phyloP scores from a whole-genome alignment of 2,329 filamentous ascomycete species.

The Chaetomium sp. region DNA sequence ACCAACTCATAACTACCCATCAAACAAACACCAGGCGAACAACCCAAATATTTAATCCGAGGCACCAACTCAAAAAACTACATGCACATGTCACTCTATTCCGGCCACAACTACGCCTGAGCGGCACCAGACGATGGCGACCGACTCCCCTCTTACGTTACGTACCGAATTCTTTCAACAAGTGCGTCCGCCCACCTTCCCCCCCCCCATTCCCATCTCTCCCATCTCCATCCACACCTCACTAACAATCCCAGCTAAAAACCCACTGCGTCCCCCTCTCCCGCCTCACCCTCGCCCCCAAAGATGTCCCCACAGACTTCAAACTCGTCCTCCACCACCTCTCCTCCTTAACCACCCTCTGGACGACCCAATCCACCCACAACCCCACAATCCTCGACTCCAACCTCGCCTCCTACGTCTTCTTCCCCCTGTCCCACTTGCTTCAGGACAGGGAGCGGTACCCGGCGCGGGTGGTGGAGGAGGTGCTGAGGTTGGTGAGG shows the following conservation, averaged over 20 bases:
- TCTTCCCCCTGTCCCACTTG: slow-evolving; percentile 85
- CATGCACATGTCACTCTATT: too few relatives aligned
- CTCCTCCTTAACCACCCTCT: slow-evolving; percentile 15
- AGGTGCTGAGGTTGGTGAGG: slow-evolving; percentile 67
- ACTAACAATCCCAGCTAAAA: slow-evolving; percentile 18
- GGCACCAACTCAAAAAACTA: too few relatives aligned
- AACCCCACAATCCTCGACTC: slow-evolving; percentile 57
- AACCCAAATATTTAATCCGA: too few relatives aligned
- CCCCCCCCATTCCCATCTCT: not conserved
- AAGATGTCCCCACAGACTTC: slow-evolving; percentile 17
- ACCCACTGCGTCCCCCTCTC: slow-evolving; percentile 25
- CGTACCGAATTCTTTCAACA: slow-evolving; percentile 35
- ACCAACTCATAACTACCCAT: too few relatives aligned
- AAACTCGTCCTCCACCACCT: slow-evolving; percentile 19
- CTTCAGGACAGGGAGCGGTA: slow-evolving; percentile 69
- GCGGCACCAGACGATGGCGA: slow-evolving; percentile 18
- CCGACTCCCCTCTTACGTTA: slow-evolving; percentile 10
- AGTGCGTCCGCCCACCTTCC: slow-evolving; percentile 19
- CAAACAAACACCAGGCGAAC: too few relatives aligned
- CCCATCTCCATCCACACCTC: not conserved
- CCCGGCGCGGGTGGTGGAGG: slow-evolving; percentile 65
- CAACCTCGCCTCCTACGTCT: slow-evolving; percentile 87
- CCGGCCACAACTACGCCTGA: not conserved
- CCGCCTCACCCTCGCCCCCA: slow-evolving; percentile 19
- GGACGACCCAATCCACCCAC: slow-evolving; percentile 20